Evolutionary conservation across 2,329 filamentous ascomycete species (phyloP).

Genomic region (Colletotrichum phormii): DNA sequence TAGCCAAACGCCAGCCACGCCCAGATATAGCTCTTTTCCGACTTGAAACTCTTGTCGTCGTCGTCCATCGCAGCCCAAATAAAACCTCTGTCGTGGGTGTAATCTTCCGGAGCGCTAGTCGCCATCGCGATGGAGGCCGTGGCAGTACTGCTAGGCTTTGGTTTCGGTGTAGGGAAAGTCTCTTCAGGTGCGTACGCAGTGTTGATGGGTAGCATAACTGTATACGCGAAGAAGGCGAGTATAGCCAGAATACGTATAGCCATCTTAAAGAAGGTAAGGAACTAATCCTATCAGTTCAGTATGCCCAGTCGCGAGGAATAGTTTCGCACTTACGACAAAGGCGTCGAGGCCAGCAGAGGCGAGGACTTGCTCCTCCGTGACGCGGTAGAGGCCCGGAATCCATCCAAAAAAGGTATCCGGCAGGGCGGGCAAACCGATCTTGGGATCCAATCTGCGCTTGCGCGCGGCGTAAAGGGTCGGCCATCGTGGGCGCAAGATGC

Average conservation of each 20-base stretch:
- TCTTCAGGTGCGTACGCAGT: conserved; percentile 63
- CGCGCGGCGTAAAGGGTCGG: conserved; percentile 89
- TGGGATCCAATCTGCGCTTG: conserved; percentile 76
- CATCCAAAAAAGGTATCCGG: conserved; percentile 91
- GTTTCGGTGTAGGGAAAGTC: neutral
- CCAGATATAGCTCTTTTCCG: conserved; percentile 76
- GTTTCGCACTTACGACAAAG: conserved; percentile 75
- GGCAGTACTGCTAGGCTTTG: neutral
- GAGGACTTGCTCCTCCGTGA: conserved; percentile 90
- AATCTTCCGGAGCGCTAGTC: neutral
- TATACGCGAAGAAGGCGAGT: conserved; percentile 84
- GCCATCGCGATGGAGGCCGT: neutral
- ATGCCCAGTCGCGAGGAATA: rapidly evolving
- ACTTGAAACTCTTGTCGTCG: conserved; percentile 44
- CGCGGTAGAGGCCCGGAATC: conserved; percentile 86
- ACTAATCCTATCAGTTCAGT: conserved; percentile 53
- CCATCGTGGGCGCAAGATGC: conserved; percentile 90
- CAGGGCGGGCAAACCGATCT: conserved; percentile 76
- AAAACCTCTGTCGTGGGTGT: neutral
- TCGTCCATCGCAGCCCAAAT: conserved; percentile 41
- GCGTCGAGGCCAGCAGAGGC: conserved; percentile 93
- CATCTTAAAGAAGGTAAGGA: conserved; percentile 96
- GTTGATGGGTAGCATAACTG: conserved; percentile 89
- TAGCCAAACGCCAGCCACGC: conserved; percentile 96
- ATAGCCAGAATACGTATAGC: conserved; percentile 84